Evolutionary conservation across 2,329 filamentous ascomycete species (phyloP).

Genomic region (Aspergillus texensis): DNA sequence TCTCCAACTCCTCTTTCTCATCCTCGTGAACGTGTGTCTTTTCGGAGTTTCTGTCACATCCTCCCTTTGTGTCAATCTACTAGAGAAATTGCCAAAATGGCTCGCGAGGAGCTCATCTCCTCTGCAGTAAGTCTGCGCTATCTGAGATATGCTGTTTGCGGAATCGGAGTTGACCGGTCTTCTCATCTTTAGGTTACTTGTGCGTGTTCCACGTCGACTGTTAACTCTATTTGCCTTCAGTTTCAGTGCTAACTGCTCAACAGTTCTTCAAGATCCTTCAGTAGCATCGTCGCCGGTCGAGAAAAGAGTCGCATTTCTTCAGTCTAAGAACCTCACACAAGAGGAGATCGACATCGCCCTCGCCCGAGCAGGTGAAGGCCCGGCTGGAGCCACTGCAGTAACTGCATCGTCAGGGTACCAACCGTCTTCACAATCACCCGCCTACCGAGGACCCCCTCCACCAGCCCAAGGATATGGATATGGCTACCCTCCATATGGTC

Average conservation of each 20-base stretch:
- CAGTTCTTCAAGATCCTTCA: conserved; percentile 91
- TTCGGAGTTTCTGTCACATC: conserved; percentile 11
- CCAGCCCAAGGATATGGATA: conserved; percentile 50
- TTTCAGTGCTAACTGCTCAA: conserved; percentile 6
- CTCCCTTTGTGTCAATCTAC: conserved; percentile 6
- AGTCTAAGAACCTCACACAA: conserved; percentile 94
- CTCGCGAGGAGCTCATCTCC: conserved; percentile 88
- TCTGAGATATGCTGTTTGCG: conserved; percentile 31
- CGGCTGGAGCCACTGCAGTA: conserved; percentile 47
- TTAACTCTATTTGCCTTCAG: conserved; percentile 5
- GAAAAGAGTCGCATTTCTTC: conserved; percentile 87
- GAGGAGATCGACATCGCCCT: conserved; percentile 90
- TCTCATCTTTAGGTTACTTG: conserved; percentile 50
- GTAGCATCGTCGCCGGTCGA: conserved; percentile 89
- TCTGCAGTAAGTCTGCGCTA: conserved; percentile 66
- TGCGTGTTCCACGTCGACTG: conserved; percentile 37
- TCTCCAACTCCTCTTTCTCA: conserved; percentile 19
- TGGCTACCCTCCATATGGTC: conserved; percentile 55
- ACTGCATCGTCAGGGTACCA: conserved; percentile 52
- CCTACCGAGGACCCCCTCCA: conserved; percentile 45
- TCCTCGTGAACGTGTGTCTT: conserved; percentile 10
- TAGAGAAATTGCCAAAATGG: conserved; percentile 61
- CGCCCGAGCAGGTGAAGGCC: conserved; percentile 68
- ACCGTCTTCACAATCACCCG: conserved; percentile 44
- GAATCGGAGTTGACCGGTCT: conserved; percentile 28